Conservation (phyloP, 306 rosid species). For the Acacia confusa region DNA sequence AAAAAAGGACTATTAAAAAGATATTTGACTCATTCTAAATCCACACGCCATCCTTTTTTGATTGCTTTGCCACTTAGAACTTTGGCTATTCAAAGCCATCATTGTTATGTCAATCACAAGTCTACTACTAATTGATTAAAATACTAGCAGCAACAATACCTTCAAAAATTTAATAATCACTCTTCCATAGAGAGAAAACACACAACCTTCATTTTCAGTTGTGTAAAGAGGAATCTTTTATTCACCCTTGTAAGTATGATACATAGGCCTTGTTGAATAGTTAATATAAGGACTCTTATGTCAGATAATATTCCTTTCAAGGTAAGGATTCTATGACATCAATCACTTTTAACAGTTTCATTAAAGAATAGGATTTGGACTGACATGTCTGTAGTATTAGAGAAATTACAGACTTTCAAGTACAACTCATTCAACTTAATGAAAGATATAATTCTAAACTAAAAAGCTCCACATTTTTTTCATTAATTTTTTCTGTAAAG, state of each 20-base stretch:
- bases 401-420: neutral
- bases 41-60: neutral
- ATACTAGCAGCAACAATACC: neutral
- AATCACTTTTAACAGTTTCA: neutral
- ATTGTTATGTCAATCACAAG: constrained; percentile 31
- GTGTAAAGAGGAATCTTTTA: neutral
- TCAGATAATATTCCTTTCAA: neutral
- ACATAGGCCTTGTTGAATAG: neutral
- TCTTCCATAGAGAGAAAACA: neutral
- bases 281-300: neutral
- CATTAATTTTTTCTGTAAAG: neutral
- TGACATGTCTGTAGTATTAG: neutral
- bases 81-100: constrained; percentile 8
- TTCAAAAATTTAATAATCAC: neutral
- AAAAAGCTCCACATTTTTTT: neutral
- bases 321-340: neutral
- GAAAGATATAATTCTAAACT: neutral
- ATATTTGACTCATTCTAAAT: neutral
- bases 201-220: neutral
- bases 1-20: neutral
- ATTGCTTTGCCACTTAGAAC: neutral
- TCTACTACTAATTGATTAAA: constrained; percentile 38
- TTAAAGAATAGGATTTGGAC: neutral
- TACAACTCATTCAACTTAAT: neutral
- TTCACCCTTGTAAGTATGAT: neutral